Percentiles rank a stretch among this genome's conserved stretches.
Evolutionary conservation across 2,329 filamentous ascomycete species (phyloP).

Genomic region (Microascus cirrosus): DNA sequence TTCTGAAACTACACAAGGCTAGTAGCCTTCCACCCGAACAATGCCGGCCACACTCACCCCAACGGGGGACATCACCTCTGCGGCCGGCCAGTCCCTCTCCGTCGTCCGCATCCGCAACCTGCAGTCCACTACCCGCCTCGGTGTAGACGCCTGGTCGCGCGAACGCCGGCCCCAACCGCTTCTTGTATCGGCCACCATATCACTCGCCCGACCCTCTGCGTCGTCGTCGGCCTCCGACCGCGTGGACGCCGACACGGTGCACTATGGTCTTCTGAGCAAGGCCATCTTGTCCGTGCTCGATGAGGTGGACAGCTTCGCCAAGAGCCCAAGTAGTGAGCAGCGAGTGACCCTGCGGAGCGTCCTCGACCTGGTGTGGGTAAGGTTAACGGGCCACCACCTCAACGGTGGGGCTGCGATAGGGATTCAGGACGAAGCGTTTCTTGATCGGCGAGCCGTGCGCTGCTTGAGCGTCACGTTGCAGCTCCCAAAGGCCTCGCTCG

Average conservation of each 20-base stretch:
- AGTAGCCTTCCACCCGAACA: neutral
- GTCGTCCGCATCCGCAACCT: conserved; percentile 53
- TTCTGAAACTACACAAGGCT: too few species aligned
- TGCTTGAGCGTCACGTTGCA: conserved; percentile 40
- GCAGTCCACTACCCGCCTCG: conserved; percentile 41
- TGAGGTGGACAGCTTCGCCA: conserved; percentile 9
- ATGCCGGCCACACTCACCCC: conserved; percentile 6
- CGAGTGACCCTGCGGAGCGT: conserved; percentile 13
- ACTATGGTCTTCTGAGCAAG: conserved; percentile 65
- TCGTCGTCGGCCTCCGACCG: conserved; percentile 46
- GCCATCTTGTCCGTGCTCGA: conserved; percentile 39
- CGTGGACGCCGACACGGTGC: conserved; percentile 59
- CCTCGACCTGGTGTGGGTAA: conserved; percentile 20
- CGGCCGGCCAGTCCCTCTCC: conserved; percentile 34
- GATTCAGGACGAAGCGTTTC: conserved; percentile 14
- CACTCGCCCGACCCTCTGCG: conserved; percentile 42
- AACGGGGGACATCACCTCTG: conserved; percentile 23
- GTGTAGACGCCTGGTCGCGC: conserved; percentile 59
- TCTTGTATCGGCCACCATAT: conserved; percentile 47
- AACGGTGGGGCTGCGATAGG: conserved; percentile 7
- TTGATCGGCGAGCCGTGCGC: conserved; percentile 23
- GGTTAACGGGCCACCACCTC: conserved; percentile 15
- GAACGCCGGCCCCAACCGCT: conserved; percentile 47
- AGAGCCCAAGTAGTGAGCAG: neutral
- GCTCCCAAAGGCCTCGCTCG: conserved; percentile 58